Percentiles rank a stretch among this genome's conserved stretches.
Conservation (phyloP, 768 basidiomycete species). For the Phylloporus arenicola region DNA sequence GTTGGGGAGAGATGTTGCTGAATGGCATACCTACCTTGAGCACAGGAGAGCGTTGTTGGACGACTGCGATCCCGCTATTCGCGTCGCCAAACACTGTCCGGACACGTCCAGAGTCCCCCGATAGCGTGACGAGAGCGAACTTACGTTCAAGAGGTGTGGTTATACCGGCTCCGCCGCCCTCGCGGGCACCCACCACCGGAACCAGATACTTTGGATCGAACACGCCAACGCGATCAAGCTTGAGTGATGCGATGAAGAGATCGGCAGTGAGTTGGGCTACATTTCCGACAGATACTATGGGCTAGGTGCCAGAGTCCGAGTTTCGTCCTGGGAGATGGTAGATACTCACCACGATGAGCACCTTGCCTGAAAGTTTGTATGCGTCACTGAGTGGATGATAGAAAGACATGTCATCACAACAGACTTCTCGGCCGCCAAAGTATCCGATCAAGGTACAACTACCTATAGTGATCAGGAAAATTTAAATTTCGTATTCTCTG, state of each 20-base stretch:
- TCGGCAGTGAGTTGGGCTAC: conserved; percentile 76
- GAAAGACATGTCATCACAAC: conserved; percentile 22
- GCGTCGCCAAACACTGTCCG: conserved; percentile 58
- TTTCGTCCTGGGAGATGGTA: not conserved
- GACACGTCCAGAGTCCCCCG: not conserved
- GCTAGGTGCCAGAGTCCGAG: conserved; percentile 33
- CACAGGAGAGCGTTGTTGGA: conserved; percentile 78
- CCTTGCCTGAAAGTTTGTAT: conserved; percentile 27
- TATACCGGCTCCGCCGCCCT: conserved; percentile 54
- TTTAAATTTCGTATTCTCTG: conserved; percentile 20
- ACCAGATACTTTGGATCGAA: conserved; percentile 60
- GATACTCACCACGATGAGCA: conserved; percentile 27
- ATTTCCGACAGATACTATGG: conserved; percentile 77
- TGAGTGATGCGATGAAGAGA: conserved; percentile 63
- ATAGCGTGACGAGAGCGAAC: conserved; percentile 18
- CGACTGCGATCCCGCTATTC: conserved; percentile 45
- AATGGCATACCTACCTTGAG: conserved; percentile 50
- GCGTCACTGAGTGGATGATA: conserved; percentile 22
- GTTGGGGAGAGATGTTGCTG: not conserved
- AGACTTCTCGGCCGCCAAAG: not conserved
- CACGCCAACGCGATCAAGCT: conserved; percentile 53
- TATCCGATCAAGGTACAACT: not conserved
- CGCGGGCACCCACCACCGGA: conserved; percentile 69
- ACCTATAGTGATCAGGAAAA: not conserved
- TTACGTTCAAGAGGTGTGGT: conserved; percentile 74